These are phyloP conservation scores for Hypoxylon sp. DNA, from an alignment of 2,329 filamentous ascomycete genomes.

Conservation along the genomic window DNA sequence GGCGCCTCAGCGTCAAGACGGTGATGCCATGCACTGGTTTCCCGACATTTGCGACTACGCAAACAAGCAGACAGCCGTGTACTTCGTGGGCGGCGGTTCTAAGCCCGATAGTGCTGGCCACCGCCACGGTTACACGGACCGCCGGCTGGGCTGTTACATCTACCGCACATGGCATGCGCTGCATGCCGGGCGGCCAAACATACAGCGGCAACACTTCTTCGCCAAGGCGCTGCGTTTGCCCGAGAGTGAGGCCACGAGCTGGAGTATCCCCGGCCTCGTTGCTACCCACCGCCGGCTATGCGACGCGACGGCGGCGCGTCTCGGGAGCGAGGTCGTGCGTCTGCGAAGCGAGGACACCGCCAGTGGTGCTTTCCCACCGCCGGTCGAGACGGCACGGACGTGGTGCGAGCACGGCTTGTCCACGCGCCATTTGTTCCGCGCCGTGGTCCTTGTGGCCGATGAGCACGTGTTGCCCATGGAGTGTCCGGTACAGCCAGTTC, in stretches of 20 bases:
- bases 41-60: constrained; percentile 31
- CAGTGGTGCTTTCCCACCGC: constrained; percentile 13
- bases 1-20: constrained; percentile 29
- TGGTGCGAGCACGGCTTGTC: constrained; percentile 30
- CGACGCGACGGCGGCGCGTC: constrained; percentile 28
- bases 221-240: constrained; percentile 24
- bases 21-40: constrained; percentile 7
- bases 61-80: constrained; percentile 39
- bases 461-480: constrained; percentile 25
- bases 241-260: constrained; percentile 14
- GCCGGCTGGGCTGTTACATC: constrained; percentile 29
- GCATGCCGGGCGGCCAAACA: constrained; percentile 32
- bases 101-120: constrained; percentile 16
- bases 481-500: constrained; percentile 27
- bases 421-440: constrained; percentile 25
- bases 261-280: constrained; percentile 23
- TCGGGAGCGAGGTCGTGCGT: constrained; percentile 19
- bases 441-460: constrained; percentile 29
- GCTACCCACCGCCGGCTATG: constrained; percentile 31
- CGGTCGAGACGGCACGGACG: constrained; percentile 15
- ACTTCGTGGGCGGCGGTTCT: constrained; percentile 30
- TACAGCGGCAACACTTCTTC: constrained; percentile 30
- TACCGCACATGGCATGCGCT: constrained; percentile 31
- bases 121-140: constrained; percentile 26
- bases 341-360: constrained; percentile 10